phyloP scores from a whole-genome alignment of 257 asterid genomes.

The Oldenlandia corymbosa region DNA sequence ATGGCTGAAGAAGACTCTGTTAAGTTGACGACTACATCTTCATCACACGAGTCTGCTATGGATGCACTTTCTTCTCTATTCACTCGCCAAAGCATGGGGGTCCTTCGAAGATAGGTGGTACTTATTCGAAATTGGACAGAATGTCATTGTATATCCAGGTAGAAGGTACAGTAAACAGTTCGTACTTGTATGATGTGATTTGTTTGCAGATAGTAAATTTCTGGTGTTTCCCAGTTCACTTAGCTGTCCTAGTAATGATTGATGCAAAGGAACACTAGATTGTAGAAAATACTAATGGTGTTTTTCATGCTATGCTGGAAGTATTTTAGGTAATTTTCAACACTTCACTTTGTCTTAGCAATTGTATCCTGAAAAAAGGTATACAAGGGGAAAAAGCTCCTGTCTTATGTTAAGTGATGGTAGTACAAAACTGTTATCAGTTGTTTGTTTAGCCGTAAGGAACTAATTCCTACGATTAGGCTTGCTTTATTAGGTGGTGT shows the following conservation, averaged over 20 bases:
- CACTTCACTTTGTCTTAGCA: not conserved
- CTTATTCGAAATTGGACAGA: conserved; percentile 52
- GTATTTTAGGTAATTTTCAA: not conserved
- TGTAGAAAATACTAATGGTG: not conserved
- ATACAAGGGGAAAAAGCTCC: not conserved
- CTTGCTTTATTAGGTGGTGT: not conserved
- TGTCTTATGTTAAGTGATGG: not conserved
- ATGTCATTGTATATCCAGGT: conserved; percentile 73
- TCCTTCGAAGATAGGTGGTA: conserved; percentile 24
- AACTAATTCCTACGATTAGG: not conserved
- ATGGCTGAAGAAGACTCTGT: conserved; percentile 34
- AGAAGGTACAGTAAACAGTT: too few species aligned
- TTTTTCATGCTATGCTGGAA: not conserved
- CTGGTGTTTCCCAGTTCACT: not conserved
- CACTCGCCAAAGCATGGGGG: conserved; percentile 53
- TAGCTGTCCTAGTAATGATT: not conserved
- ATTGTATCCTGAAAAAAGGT: not conserved
- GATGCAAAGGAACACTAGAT: not conserved
- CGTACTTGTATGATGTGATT: not conserved
- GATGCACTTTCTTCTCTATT: conserved; percentile 89
- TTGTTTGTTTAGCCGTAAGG: not conserved
- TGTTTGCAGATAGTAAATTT: not conserved
- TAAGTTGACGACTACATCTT: conserved; percentile 28
- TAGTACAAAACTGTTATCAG: not conserved
- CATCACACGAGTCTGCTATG: conserved; percentile 78